These are phyloP conservation scores for Aureobasidium subglaciale DNA, from an alignment of 2,329 filamentous ascomycete genomes.

Conservation along the genomic window DNA sequence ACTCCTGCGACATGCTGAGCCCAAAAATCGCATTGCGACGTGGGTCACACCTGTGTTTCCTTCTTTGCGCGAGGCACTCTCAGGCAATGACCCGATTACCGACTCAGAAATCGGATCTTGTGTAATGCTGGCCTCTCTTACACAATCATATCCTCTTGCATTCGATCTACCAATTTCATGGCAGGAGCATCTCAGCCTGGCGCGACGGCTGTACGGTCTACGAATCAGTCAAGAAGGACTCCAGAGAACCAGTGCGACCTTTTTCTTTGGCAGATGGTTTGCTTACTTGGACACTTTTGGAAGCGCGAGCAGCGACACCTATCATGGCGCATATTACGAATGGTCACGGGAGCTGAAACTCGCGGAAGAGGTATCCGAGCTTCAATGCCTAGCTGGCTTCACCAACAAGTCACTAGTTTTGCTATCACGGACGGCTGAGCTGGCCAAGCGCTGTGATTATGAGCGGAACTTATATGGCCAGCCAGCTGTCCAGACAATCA, in stretches of 20 bases:
- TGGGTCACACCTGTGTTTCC: constrained; percentile 79
- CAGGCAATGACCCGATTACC: constrained; percentile 53
- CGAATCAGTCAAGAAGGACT: constrained; percentile 52
- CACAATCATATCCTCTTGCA: constrained; percentile 74
- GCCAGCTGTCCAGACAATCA: background rate
- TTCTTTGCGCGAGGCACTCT: constrained; percentile 60
- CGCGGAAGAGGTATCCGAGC: background rate
- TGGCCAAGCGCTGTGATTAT: constrained; percentile 13
- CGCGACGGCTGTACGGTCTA: constrained; percentile 45
- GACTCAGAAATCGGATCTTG: constrained; percentile 70
- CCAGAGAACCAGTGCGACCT: constrained; percentile 55
- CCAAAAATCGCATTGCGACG: constrained; percentile 66
- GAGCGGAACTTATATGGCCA: background rate
- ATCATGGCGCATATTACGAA: constrained; percentile 5
- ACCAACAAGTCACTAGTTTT: constrained; percentile 9
- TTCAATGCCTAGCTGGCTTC: constrained; percentile 14
- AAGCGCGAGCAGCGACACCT: constrained; percentile 54
- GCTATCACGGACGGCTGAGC: constrained; percentile 5
- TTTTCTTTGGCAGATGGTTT: constrained; percentile 76
- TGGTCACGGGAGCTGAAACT: constrained; percentile 13
- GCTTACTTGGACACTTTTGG: constrained; percentile 77
- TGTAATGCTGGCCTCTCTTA: constrained; percentile 76
- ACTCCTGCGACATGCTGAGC: constrained; percentile 65
- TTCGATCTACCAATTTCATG: constrained; percentile 73
- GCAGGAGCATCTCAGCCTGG: constrained; percentile 71